Evolutionary conservation across 169 alveolate genomes (phyloP).

Genomic region (Plasmodium knowlesi): DNA sequence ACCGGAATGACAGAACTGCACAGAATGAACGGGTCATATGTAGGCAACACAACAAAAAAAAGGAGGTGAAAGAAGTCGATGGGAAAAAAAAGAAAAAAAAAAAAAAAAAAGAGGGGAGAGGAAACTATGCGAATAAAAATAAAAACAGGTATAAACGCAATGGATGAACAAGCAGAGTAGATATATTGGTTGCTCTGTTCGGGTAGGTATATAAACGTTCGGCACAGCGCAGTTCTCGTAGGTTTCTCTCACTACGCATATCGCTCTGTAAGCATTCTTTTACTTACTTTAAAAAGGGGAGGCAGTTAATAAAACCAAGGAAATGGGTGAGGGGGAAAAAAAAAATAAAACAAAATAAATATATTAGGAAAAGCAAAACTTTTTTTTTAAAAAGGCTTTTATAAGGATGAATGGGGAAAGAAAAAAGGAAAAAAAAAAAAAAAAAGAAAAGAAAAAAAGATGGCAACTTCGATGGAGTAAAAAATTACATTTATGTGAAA

Average conservation of each 20-base stretch:
- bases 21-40: neutral
- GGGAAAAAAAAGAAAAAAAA: no score
- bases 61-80: neutral
- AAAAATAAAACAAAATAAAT: neutral
- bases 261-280: neutral
- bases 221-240: neutral
- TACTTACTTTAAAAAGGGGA: neutral
- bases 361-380: neutral
- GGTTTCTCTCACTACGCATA: neutral
- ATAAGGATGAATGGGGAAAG: neutral
- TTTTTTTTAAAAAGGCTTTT: neutral
- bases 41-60: neutral
- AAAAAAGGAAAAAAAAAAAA: neutral
- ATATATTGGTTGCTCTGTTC: neutral
- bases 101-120: neutral
- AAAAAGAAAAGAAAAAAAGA: neutral
- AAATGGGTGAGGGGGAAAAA: neutral
- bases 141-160: neutral
- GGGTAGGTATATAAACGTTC: neutral
- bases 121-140: neutral
- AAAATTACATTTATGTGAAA: neutral
- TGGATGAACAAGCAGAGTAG: neutral
- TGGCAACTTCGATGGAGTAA: neutral
- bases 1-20: neutral
- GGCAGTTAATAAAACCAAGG: neutral